Conservation (phyloP, 1,284 basidiomycete species). For the Fomes fomentarius region DNA sequence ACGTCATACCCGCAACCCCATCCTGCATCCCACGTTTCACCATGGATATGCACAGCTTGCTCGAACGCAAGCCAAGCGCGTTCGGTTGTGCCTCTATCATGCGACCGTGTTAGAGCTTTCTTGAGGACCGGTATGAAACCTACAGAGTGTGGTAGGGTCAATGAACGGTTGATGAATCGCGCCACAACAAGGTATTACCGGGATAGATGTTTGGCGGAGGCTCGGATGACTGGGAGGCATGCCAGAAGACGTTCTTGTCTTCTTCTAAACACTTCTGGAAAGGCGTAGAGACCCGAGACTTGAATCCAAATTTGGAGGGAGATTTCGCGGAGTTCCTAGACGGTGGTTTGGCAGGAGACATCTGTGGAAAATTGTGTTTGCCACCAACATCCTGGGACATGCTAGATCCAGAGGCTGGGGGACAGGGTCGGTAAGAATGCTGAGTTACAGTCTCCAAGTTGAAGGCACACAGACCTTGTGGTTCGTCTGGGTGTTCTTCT, state of each 20-base stretch:
- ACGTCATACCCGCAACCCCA: slow-evolving; percentile 78
- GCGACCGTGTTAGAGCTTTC: slow-evolving; percentile 54
- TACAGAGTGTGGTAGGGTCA: slow-evolving; percentile 37
- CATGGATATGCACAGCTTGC: slow-evolving; percentile 60
- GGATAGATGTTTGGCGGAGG: slow-evolving; percentile 78
- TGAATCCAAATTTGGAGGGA: slow-evolving; percentile 12
- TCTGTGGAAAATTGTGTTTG: background rate
- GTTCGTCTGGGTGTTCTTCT: slow-evolving; percentile 40
- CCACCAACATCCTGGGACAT: background rate
- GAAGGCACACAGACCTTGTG: slow-evolving; percentile 13
- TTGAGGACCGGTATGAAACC: slow-evolving; percentile 72
- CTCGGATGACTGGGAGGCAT: slow-evolving; percentile 42
- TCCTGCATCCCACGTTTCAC: slow-evolving; percentile 57
- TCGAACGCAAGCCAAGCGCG: slow-evolving; percentile 71
- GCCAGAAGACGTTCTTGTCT: slow-evolving; percentile 65
- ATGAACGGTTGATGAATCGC: background rate
- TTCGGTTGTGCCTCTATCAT: slow-evolving; percentile 52
- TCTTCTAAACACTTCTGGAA: background rate
- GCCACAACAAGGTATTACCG: slow-evolving; percentile 43
- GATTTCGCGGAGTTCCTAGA: background rate
- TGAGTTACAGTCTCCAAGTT: background rate
- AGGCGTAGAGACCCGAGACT: slow-evolving; percentile 8
- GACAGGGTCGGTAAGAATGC: background rate
- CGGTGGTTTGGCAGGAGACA: background rate
- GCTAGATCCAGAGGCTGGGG: background rate